Percentiles rank a stretch among this genome's conserved stretches.
Conservation (phyloP, 2,329 filamentous ascomycete genomes). For the Neofusicoccum laricinum region DNA sequence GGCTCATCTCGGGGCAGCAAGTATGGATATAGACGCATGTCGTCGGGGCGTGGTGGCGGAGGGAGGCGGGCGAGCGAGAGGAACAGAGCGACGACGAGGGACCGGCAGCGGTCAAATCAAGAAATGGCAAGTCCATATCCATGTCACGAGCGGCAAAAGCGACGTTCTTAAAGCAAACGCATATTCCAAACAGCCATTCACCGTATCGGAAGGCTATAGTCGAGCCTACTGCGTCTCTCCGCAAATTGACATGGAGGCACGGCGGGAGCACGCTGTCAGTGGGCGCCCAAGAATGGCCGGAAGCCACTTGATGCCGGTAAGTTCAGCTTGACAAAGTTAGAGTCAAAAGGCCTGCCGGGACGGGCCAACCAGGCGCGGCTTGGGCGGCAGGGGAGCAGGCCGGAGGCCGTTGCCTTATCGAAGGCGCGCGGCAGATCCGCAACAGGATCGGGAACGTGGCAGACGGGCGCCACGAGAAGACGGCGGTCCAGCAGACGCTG, state of each 20-base stretch:
- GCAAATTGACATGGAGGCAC: not conserved
- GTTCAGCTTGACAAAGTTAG: conserved; percentile 5
- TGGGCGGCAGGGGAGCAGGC: not conserved
- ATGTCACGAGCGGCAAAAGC: conserved; percentile 1
- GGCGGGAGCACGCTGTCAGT: not conserved
- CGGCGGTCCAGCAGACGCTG: not conserved
- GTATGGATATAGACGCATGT: not conserved
- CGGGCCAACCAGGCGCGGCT: not conserved
- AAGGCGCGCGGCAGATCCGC: not conserved
- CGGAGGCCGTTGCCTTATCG: not conserved
- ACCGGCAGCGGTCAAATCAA: not conserved
- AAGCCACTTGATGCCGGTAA: conserved; percentile 1
- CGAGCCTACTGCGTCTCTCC: not conserved
- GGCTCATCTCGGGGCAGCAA: not conserved
- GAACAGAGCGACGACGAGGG: not conserved
- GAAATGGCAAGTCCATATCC: conserved; percentile 3
- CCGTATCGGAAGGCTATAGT: conserved; percentile 1
- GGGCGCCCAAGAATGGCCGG: not conserved
- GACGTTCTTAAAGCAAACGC: conserved; percentile 1
- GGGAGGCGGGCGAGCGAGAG: not conserved
- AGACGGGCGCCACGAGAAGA: not conserved
- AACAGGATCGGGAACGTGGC: not conserved
- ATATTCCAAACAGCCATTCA: not conserved
- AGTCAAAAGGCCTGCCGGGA: not conserved
- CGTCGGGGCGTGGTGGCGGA: not conserved